A percentile compares a stretch with the other conserved stretches of the same genome.
Conservation (phyloP, 2,329 filamentous ascomycete genomes). For the Ceratocystis smalleyi region DNA sequence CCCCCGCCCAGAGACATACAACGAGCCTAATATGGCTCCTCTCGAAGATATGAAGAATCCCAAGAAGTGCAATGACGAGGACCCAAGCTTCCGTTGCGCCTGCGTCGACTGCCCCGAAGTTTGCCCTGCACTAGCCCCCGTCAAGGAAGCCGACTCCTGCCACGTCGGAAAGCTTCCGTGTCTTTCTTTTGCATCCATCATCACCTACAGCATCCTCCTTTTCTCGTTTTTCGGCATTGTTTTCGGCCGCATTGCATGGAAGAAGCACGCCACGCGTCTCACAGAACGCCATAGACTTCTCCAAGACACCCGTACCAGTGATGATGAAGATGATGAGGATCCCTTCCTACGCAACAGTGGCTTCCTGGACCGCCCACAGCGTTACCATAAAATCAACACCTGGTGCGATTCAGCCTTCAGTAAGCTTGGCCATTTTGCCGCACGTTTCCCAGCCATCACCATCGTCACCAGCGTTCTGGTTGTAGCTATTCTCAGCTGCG, state of each 20-base stretch:
- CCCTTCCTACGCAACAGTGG: slow-evolving; percentile 48
- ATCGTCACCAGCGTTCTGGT: slow-evolving; percentile 61
- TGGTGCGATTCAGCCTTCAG: slow-evolving; percentile 69
- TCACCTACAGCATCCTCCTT: slow-evolving; percentile 66
- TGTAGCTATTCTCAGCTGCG: slow-evolving; percentile 65
- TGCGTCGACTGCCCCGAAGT: slow-evolving; percentile 84
- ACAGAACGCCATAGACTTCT: slow-evolving; percentile 74
- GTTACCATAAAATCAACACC: slow-evolving; percentile 69
- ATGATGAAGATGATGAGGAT: slow-evolving; percentile 80
- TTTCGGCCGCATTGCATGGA: slow-evolving; percentile 61
- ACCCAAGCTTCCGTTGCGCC: slow-evolving; percentile 73
- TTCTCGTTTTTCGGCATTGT: slow-evolving; percentile 49
- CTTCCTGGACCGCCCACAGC: slow-evolving; percentile 63
- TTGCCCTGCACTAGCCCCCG: slow-evolving; percentile 65
- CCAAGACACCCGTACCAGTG: slow-evolving; percentile 67
- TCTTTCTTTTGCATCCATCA: slow-evolving; percentile 79
- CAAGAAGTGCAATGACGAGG: slow-evolving; percentile 79
- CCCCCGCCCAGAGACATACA: slow-evolving; percentile 29
- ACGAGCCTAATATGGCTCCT: slow-evolving; percentile 54
- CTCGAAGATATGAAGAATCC: slow-evolving; percentile 45
- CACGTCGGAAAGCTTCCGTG: slow-evolving; percentile 81
- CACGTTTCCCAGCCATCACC: slow-evolving; percentile 70
- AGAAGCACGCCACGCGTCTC: slow-evolving; percentile 55
- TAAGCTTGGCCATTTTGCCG: slow-evolving; percentile 62
- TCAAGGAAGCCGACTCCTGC: slow-evolving; percentile 57